phyloP scores from a whole-genome alignment of 2,329 filamentous ascomycete species.

The Penicillium sp. region DNA sequence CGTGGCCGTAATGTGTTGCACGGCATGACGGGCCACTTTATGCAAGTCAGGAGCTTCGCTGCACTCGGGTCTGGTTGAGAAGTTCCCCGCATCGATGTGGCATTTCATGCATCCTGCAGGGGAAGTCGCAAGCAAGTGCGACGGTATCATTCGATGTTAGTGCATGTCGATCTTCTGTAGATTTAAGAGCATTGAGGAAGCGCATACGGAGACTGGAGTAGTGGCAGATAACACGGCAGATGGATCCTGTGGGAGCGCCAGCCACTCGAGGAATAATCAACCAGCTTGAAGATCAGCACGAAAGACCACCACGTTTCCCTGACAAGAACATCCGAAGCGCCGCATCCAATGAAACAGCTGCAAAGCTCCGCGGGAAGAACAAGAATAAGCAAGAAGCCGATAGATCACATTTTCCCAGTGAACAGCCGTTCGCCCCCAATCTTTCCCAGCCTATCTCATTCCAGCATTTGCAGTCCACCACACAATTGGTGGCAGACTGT shows the following conservation, averaged over 20 bases:
- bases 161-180: too few species aligned
- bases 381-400: not conserved
- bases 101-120: constrained; percentile 7
- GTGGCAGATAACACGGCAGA: not conserved
- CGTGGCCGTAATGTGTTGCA: too few species aligned
- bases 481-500: not conserved
- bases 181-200: too few species aligned
- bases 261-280: not conserved
- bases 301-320: not conserved
- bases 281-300: not conserved
- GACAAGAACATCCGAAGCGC: not conserved
- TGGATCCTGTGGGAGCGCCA: not conserved
- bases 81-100: constrained; percentile 19
- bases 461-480: not conserved
- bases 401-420: not conserved
- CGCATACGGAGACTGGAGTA: not conserved
- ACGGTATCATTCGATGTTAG: constrained; percentile 14
- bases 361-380: not conserved
- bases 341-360: not conserved
- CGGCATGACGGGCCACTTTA: not conserved
- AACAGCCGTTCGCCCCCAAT: not conserved
- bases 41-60: not conserved
- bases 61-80: not conserved
- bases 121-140: constrained; percentile 9
- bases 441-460: not conserved